phyloP scores from a whole-genome alignment of 2,329 filamentous ascomycete genomes.

The Arthroderma uncinatum region DNA sequence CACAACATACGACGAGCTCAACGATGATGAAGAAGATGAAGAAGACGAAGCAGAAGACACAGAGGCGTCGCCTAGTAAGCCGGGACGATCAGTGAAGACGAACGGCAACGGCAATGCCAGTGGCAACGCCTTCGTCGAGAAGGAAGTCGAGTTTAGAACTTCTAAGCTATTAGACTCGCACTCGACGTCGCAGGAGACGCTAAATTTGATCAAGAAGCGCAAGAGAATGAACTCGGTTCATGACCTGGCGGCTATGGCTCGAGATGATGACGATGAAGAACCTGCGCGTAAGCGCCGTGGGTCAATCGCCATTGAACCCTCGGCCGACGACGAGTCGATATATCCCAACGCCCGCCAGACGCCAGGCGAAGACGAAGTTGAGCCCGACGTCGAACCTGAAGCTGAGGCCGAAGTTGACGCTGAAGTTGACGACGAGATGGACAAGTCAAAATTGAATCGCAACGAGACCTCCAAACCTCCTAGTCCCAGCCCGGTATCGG shows the following conservation, averaged over 20 bases:
- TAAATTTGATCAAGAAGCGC: constrained; percentile 27
- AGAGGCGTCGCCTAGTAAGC: constrained; percentile 33
- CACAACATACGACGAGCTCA: constrained; percentile 35
- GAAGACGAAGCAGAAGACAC: constrained; percentile 13
- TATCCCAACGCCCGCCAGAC: background rate
- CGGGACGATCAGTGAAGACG: constrained; percentile 24
- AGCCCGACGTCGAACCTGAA: constrained; percentile 11
- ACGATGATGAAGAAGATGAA: background rate
- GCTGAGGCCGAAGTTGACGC: constrained; percentile 21
- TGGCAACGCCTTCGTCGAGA: constrained; percentile 16
- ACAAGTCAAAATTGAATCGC: background rate
- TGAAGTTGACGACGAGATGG: constrained; percentile 23
- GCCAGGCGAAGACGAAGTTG: constrained; percentile 1
- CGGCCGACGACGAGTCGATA: background rate
- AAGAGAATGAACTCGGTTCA: constrained; percentile 30
- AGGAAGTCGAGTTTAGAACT: constrained; percentile 16
- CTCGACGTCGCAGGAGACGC: constrained; percentile 19
- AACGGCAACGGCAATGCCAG: constrained; percentile 23
- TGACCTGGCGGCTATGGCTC: constrained; percentile 17
- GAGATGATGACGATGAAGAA: constrained; percentile 25
- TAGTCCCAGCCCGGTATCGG: background rate
- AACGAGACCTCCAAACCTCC: background rate
- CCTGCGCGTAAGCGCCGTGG: constrained; percentile 33
- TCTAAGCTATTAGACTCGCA: constrained; percentile 14
- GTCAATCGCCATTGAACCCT: constrained; percentile 27